Percentiles rank a stretch among this genome's conserved stretches.
Conservation (phyloP, 805 yeast species). For the Osmozyma mogii region DNA sequence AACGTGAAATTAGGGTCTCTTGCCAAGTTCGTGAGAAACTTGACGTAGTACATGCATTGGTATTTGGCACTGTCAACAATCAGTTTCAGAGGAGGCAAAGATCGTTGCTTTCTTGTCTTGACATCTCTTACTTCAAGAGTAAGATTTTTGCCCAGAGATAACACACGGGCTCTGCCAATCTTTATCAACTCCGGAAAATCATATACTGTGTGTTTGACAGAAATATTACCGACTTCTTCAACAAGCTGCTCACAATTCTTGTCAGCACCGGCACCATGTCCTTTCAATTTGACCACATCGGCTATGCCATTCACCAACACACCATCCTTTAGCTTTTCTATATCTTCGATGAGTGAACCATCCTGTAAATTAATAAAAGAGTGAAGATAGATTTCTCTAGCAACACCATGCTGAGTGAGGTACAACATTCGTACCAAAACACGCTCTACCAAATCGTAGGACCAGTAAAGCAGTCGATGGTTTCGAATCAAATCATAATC, state of each 20-base stretch:
- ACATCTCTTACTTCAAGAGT: slow-evolving; percentile 36
- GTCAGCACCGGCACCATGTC: slow-evolving; percentile 1
- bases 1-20: slow-evolving; percentile 24
- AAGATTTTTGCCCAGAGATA: slow-evolving; percentile 9
- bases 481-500: slow-evolving; percentile 9
- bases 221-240: slow-evolving; percentile 17
- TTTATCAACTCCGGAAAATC: slow-evolving; percentile 8
- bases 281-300: slow-evolving; percentile 8
- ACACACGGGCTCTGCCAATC: slow-evolving; percentile 19
- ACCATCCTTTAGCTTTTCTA: slow-evolving; percentile 11
- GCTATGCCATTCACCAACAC: slow-evolving; percentile 54
- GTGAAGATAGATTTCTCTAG: slow-evolving; percentile 58
- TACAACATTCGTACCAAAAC: slow-evolving; percentile 31
- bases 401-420: slow-evolving; percentile 40
- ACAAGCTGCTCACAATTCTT: slow-evolving; percentile 9
- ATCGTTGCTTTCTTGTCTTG: slow-evolving; percentile 45
- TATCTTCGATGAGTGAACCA: slow-evolving; percentile 9
- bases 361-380: slow-evolving; percentile 33
- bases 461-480: slow-evolving; percentile 15
- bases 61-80: slow-evolving; percentile 42
- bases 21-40: slow-evolving; percentile 22
- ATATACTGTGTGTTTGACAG: slow-evolving; percentile 10
- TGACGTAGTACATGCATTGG: slow-evolving; percentile 57
- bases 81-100: slow-evolving; percentile 41
- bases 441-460: slow-evolving; percentile 33